These are phyloP conservation scores for Tripterygium wilfordii DNA, from an alignment of 177 flowering plant genomes.

Conservation along the genomic window DNA sequence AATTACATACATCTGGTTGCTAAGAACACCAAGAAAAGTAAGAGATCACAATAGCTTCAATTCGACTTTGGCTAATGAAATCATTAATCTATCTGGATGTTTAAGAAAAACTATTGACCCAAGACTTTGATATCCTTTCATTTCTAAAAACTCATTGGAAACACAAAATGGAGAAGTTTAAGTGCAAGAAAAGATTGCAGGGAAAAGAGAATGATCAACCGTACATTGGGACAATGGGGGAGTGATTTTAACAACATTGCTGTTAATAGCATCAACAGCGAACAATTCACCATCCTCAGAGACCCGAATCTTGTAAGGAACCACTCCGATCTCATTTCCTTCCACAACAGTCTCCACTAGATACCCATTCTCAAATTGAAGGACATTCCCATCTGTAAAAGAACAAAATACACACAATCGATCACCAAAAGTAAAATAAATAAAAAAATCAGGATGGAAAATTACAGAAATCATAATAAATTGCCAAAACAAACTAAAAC, in stretches of 20 bases:
- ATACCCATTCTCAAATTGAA: slow-evolving; percentile 93
- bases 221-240: slow-evolving; percentile 95
- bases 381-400: slow-evolving; percentile 60
- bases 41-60: too few relatives aligned
- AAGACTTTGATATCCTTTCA: too few relatives aligned
- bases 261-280: slow-evolving; percentile 82
- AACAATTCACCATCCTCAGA: slow-evolving; percentile 87
- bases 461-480: not conserved
- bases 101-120: too few relatives aligned
- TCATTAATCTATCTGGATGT: too few relatives aligned
- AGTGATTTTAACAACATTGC: slow-evolving; percentile 81
- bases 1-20: too few relatives aligned
- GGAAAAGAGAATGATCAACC: slow-evolving; percentile 6
- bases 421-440: too few relatives aligned
- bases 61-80: too few relatives aligned
- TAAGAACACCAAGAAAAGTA: too few relatives aligned
- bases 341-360: slow-evolving; percentile 88
- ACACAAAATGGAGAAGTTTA: too few relatives aligned
- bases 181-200: not conserved
- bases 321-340: slow-evolving; percentile 82
- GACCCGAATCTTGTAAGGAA: slow-evolving; percentile 74
- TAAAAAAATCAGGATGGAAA: too few relatives aligned
- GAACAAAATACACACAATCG: not conserved
- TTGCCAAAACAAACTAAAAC: not conserved
- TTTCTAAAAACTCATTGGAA: too few relatives aligned